Base-by-base conservation (phyloP, 2,329 filamentous ascomycete species). In the Botryosphaeria dothidea region DNA sequence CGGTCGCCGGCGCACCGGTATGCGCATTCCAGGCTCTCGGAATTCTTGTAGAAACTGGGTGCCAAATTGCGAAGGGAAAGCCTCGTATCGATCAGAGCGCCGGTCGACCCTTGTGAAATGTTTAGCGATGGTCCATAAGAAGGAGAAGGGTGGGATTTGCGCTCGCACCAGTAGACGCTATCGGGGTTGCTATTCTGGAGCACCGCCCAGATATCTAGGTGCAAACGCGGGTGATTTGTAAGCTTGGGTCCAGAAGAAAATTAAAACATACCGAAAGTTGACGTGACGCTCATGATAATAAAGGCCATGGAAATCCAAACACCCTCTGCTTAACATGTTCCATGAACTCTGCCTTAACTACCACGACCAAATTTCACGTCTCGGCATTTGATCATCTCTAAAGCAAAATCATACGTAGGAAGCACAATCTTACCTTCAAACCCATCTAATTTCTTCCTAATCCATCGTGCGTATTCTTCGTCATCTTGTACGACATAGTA, bases 401-500 rank as follows among this genome's bases (percentile, higher is more conserved):
- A 49, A 19, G 45, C 43, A 23, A 36, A 27, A 38, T n/a, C n/a
- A 38, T 3, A 49, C 13, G 46, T 3, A 62, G 45, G 58, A 51
- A 49, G 45, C 11, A 11, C 17, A 11, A n/a, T 25, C 62, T 64
- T 64, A 64, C 62, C 62, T 58, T 64, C 38, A n/a, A 64, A 64
- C 4, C 21, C 43, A 64, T 66, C 65, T 43, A 69, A 27, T 31
- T 68, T 67, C 17, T 49, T 45, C 13, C 46, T 21, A 3, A 69
- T 66, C 67, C 67, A 69, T 2, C 45, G 51, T 15, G 45, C 46
- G 49, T 64, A 66, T 9, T 34, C 58, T 15, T 36, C 36, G 11
- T 68, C 67, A 4, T 64, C 38, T 23, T 68, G 61, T 3, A 69
- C 25, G 5, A 68, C 65, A 15, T 64, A 51, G 43, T 64, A 69